Evolutionary conservation across 176 grass and related monocot genomes (phyloP).

Genomic region (Alloteropsis semialata): DNA sequence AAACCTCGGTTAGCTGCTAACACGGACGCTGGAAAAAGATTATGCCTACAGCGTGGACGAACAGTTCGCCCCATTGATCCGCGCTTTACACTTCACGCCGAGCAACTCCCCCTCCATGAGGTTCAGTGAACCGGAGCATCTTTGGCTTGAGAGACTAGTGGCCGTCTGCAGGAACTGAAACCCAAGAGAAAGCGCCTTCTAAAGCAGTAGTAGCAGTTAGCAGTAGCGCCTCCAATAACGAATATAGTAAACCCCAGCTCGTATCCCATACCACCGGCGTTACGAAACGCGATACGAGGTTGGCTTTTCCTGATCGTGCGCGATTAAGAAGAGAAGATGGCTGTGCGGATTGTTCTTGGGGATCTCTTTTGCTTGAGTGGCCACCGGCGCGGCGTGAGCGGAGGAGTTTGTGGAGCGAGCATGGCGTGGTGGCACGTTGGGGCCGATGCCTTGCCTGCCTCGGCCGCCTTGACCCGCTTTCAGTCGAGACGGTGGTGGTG

Average conservation of each 20-base stretch:
- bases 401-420: neutral
- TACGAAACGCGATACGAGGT: neutral
- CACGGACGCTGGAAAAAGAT: neutral
- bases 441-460: conserved; percentile 23
- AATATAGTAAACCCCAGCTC: neutral
- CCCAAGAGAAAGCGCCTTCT: neutral
- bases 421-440: neutral
- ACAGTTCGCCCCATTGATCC: neutral
- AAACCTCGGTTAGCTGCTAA: conserved; percentile 31
- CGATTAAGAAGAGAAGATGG: neutral
- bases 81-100: neutral
- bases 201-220: too few species aligned
- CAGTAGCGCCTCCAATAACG: too few species aligned
- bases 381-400: neutral
- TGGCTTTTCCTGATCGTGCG: neutral
- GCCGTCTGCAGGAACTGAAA: neutral
- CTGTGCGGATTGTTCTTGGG: neutral
- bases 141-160: neutral
- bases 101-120: neutral
- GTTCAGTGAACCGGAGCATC: neutral
- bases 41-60: neutral
- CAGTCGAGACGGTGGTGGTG: neutral
- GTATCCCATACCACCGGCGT: neutral
- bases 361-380: neutral
- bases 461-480: neutral